Conservation (phyloP, 139 green algal genomes). For the Diplosphaera chodatii region DNA sequence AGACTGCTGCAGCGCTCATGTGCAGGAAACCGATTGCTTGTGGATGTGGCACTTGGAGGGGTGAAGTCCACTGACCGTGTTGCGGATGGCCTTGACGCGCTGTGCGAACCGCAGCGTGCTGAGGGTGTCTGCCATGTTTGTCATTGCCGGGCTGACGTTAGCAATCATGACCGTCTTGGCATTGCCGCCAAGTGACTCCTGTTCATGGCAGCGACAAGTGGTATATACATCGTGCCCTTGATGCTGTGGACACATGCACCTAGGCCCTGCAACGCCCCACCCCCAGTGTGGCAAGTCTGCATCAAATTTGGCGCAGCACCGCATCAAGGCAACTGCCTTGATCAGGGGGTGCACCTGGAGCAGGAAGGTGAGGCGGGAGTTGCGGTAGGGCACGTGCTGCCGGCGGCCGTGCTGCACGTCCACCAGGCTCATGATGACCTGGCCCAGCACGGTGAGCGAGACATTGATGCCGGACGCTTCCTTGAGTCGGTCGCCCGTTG, state of each 20-base stretch:
- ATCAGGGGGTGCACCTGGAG: conserved; percentile 70
- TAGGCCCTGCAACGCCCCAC: no score
- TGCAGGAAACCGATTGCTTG: no score
- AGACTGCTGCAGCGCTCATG: no score
- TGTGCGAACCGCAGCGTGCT: conserved; percentile 84
- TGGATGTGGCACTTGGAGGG: no score
- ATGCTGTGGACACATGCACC: no score
- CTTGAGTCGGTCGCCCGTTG: conserved; percentile 80
- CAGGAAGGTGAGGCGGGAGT: conserved; percentile 94
- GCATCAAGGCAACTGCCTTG: no score
- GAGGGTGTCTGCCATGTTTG: conserved; percentile 70
- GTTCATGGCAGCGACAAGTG: no score
- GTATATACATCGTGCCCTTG: no score
- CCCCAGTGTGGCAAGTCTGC: not conserved
- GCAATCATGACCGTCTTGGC: conserved; percentile 92
- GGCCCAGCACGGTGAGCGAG: conserved; percentile 82
- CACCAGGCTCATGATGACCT: conserved; percentile 85
- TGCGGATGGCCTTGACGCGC: conserved; percentile 86
- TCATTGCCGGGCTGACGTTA: conserved; percentile 65
- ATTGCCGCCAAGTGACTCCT: conserved; percentile 92
- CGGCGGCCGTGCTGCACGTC: conserved; percentile 47
- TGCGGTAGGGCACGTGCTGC: conserved; percentile 89
- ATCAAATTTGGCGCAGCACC: no score
- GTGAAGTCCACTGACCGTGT: conserved; percentile 62
- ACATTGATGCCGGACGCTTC: conserved; percentile 96